These are phyloP conservation scores for Gnomoniopsis sp. DNA, from an alignment of 2,329 filamentous ascomycete genomes.

Conservation along the genomic window DNA sequence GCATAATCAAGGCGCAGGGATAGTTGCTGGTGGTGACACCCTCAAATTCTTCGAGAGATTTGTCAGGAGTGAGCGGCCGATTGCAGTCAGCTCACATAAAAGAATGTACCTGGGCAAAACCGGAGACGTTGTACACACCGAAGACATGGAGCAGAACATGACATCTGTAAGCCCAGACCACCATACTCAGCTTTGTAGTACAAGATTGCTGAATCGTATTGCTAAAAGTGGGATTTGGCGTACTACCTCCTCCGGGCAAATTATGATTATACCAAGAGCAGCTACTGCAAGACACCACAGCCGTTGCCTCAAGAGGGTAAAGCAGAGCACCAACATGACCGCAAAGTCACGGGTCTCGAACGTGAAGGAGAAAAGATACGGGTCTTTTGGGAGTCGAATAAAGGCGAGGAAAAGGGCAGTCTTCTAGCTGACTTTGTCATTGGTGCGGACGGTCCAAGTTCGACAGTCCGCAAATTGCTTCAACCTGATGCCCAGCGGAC, in stretches of 20 bases:
- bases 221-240: constrained; percentile 38
- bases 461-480: constrained; percentile 33
- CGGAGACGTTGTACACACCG: constrained; percentile 30
- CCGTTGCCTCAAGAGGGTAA: constrained; percentile 25
- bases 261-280: constrained; percentile 35
- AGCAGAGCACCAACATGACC: constrained; percentile 30
- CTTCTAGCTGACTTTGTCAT: constrained; percentile 35
- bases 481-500: constrained; percentile 26
- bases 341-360: constrained; percentile 28
- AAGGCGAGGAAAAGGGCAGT: constrained; percentile 26
- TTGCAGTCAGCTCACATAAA: constrained; percentile 27
- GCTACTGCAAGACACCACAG: constrained; percentile 29
- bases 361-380: constrained; percentile 25
- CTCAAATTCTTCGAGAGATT: constrained; percentile 39
- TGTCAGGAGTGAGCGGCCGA: constrained; percentile 32
- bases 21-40: constrained; percentile 42
- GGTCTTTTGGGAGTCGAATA: constrained; percentile 31
- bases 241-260: constrained; percentile 42
- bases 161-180: constrained; percentile 23
- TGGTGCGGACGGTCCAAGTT: constrained; percentile 41
- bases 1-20: constrained; percentile 45
- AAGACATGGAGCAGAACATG: constrained; percentile 38
- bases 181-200: background rate
- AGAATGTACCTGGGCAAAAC: constrained; percentile 32
- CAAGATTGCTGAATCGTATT: background rate